phyloP scores from a whole-genome alignment of 306 rosid genomes.

The Senna siamea region DNA sequence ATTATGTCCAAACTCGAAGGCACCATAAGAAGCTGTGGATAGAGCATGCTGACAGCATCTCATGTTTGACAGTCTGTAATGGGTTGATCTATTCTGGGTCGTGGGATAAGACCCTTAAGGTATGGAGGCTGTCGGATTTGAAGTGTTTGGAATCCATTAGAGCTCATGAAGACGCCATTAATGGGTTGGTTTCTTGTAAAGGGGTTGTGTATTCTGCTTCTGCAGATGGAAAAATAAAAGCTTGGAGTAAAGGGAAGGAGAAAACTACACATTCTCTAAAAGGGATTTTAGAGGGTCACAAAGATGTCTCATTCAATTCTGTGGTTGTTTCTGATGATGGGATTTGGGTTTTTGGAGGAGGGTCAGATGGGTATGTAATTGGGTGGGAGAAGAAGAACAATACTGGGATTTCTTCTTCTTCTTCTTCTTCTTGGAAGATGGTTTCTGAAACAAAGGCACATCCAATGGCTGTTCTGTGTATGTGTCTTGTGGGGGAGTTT shows the following conservation, averaged over 20 bases:
- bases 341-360: slow-evolving; percentile 82
- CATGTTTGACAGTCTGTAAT: slow-evolving; percentile 68
- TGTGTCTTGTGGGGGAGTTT: slow-evolving; percentile 69
- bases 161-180: slow-evolving; percentile 93
- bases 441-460: slow-evolving; percentile 74
- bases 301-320: slow-evolving; percentile 76
- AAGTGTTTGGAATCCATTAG: slow-evolving; percentile 88
- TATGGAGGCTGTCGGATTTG: slow-evolving; percentile 87
- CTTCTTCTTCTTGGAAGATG: slow-evolving; percentile 51
- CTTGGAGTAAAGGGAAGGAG: slow-evolving; percentile 65
- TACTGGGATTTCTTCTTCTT: no score
- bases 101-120: slow-evolving; percentile 89
- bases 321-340: slow-evolving; percentile 83
- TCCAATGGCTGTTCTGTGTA: slow-evolving; percentile 75
- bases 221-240: slow-evolving; percentile 92
- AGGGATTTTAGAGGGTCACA: slow-evolving; percentile 78
- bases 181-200: slow-evolving; percentile 70
- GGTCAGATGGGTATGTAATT: slow-evolving; percentile 80
- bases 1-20: slow-evolving; percentile 85
- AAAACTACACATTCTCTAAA: slow-evolving; percentile 53
- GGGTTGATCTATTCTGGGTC: slow-evolving; percentile 89
- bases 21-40: slow-evolving; percentile 46
- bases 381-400: slow-evolving; percentile 64
- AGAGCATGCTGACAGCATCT: slow-evolving; percentile 48
- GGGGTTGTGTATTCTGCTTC: slow-evolving; percentile 93